Evolutionary conservation across 2,329 filamentous ascomycete genomes (phyloP).

Genomic region (Zymoseptoria pseudotritici): DNA sequence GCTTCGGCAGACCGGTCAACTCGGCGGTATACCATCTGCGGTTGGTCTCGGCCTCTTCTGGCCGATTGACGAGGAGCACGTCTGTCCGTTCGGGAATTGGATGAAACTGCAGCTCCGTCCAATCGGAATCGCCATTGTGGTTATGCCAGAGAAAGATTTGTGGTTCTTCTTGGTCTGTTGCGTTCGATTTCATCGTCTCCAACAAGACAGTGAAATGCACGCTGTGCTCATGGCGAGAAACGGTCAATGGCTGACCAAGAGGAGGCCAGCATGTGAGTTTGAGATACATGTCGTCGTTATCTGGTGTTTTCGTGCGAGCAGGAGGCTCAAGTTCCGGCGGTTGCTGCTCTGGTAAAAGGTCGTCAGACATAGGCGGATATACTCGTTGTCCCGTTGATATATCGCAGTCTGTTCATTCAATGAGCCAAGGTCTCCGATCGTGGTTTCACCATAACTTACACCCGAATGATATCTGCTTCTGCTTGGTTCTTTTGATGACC

Average conservation of each 20-base stretch:
- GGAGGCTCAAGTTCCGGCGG: constrained; percentile 22
- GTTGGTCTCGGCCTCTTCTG: constrained; percentile 8
- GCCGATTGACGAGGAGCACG: constrained; percentile 21
- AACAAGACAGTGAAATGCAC: constrained; percentile 57
- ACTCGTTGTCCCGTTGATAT: constrained; percentile 29
- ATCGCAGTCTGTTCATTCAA: constrained; percentile 26
- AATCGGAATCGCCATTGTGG: constrained; percentile 49
- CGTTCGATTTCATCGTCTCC: constrained; percentile 29
- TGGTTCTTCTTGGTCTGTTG: constrained; percentile 49
- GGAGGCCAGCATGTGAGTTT: constrained; percentile 60
- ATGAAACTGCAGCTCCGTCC: constrained; percentile 51
- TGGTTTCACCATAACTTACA: constrained; percentile 16
- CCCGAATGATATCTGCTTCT: constrained; percentile 30
- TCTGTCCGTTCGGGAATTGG: constrained; percentile 24
- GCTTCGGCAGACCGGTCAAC: constrained; percentile 38
- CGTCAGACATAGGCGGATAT: constrained; percentile 23
- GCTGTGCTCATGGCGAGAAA: constrained; percentile 39
- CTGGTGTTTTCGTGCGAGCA: constrained; percentile 6
- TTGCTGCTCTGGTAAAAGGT: constrained; percentile 26
- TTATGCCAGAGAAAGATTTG: constrained; percentile 72
- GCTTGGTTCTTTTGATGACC: constrained; percentile 24
- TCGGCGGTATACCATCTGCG: constrained; percentile 50
- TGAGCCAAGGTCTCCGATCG: neutral
- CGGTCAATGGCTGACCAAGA: constrained; percentile 64
- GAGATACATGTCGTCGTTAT: constrained; percentile 39